Base-by-base conservation (phyloP, 2,329 filamentous ascomycete species). In the Bimuria novae-zelandiae region DNA sequence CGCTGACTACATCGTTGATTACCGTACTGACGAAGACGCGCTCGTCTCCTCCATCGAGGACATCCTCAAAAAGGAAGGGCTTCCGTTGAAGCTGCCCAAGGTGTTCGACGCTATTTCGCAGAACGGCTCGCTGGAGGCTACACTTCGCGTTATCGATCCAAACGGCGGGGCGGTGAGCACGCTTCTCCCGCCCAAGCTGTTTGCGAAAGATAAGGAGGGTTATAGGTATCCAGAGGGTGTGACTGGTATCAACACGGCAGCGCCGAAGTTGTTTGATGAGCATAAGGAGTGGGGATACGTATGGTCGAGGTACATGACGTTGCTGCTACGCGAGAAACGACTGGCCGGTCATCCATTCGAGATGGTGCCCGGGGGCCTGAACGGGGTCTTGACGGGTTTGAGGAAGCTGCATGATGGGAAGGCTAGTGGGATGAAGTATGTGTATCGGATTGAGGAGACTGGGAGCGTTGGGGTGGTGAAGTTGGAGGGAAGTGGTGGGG, bases 341-440 rank as follows among this genome's bases (percentile, higher is more conserved):
- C 76, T 83, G 44, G 71, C 70, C 51, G 61, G 62, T 2, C 80
- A 83, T 63, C 77, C 77, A 23, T 68, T 74, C 37, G 79, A 83
- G 62, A 72, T 84, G 11, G 66, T 83, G 0, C 72, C 77, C 0
- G 80, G 82, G 8, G 84, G 83, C 0, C 60, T 86, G 44, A 73
- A 65, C 2, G 81, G 83, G 1, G 65, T 86, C 2, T 70, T 83
- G 55, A 69, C 64, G 17, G 84, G 73, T 0, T 61, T 88, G 65
- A 65, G 70, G 55, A 80, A 82, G 54, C 67, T 88, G 60, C 82
- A 80, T 64, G 76, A 74, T 14, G 84, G 84, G 1, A 83, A 81
- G 65, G 83, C 80, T 16, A 84, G 80, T 58, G 85, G 79, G 0
- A 75, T 82, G 1, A 88, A 88, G 71, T 87, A 85, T 73, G 80